Base-by-base conservation (phyloP, 2,329 filamentous ascomycete species). In the Blumeria graminis region DNA sequence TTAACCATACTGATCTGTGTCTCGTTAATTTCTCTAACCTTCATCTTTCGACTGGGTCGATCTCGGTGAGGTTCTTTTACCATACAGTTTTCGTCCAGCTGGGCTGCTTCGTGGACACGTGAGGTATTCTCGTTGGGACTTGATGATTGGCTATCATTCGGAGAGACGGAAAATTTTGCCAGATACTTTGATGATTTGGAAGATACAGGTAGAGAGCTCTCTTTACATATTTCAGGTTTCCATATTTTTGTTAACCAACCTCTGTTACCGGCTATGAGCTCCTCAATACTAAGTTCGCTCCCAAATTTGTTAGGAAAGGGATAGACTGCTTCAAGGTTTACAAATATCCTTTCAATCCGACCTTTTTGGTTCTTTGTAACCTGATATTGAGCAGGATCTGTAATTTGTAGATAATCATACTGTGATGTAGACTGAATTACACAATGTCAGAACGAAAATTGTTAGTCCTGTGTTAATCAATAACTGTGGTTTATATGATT, bases 381-480 rank as follows among this genome's bases (percentile, higher is more conserved):
- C 73, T 92, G 86, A 68, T 85, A 78, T 65, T 81, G 75, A 38
- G 75, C 75, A 71, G 84, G 76, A 72, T 83, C 70, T 76, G 84
- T 75, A 71, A 82, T 71, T 76, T 66, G 70, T 77, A 71, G 71
- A 79, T 72, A 76, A 60, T 62, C 58, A 59, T 64, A 64, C 65
- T 74, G 70, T 65, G 74, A 71, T 69, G 73, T 66, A 69, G 73
- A 77, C 78, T 81, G 73, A 73, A 70, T 76, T 78, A 76, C 69
- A 76, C 68, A 71, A 71, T 65, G 67, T 68, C 70, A 74, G 67
- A 70, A 70, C 71, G 68, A 68, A 71, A 78, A 68, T 67, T 75
- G 90, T 95, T 94, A 95, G 89, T 94, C 88, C 89, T 95, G 78
- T 78, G 75, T 77, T 81, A 75, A 88, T 92, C 86, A 92, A 92